phyloP scores from a whole-genome alignment of 768 basidiomycete genomes.

The Stropharia rugosoannulata region DNA sequence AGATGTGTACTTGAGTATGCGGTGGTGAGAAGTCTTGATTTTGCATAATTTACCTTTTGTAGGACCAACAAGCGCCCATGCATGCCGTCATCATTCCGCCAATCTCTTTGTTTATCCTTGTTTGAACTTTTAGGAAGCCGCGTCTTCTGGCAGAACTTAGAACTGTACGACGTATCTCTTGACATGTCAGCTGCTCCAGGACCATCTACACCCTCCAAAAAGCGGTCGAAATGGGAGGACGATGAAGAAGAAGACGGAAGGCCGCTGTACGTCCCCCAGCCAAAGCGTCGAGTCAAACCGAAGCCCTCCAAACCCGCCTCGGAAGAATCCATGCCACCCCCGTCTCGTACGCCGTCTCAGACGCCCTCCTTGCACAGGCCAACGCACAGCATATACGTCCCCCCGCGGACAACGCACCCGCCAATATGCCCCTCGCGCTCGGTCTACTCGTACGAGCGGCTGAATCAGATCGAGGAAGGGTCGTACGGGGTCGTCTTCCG shows the following conservation, averaged over 20 bases:
- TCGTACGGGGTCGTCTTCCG: slow-evolving; percentile 97
- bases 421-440: slow-evolving; percentile 84
- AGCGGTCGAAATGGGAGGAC: slow-evolving; percentile 78
- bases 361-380: slow-evolving; percentile 17
- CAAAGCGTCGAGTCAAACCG: slow-evolving; percentile 56
- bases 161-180: neutral
- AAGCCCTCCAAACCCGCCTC: slow-evolving; percentile 30
- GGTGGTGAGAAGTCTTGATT: no score
- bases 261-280: slow-evolving; percentile 35
- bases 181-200: slow-evolving; percentile 24
- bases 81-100: no score
- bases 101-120: neutral
- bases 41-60: no score
- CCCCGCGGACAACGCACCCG: slow-evolving; percentile 75
- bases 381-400: slow-evolving; percentile 68
- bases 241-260: slow-evolving; percentile 35
- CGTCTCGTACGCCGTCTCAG: slow-evolving; percentile 19
- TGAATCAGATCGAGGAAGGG: slow-evolving; percentile 99
- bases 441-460: slow-evolving; percentile 88
- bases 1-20: no score
- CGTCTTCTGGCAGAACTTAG: neutral
- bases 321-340: slow-evolving; percentile 14
- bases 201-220: slow-evolving; percentile 59
- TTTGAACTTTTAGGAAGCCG: neutral
- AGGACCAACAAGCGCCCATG: no score